Conservation (phyloP, 2,329 filamentous ascomycete genomes). For the Colletotrichum agaves region DNA sequence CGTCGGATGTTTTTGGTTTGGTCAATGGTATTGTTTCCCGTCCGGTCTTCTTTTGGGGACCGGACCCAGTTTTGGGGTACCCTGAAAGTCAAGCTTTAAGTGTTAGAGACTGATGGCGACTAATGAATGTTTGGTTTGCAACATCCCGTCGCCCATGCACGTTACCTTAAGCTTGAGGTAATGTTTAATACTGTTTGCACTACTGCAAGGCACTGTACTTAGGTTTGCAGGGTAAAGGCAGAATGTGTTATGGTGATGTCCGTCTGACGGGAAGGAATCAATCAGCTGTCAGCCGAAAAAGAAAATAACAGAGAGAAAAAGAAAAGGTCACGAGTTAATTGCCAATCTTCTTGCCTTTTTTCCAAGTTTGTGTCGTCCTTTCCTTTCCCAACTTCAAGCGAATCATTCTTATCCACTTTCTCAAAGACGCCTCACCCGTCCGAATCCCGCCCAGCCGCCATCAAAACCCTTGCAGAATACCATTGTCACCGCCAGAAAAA, state of each 20-base stretch:
- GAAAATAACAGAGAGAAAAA: too few species aligned
- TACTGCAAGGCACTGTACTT: slow-evolving; percentile 20
- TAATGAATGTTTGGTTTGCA: background rate
- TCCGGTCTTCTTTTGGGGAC: background rate
- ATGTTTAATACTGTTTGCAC: slow-evolving; percentile 10
- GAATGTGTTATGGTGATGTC: too few species aligned
- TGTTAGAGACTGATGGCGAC: background rate
- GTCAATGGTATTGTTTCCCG: background rate
- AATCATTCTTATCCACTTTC: background rate
- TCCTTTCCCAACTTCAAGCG: slow-evolving; percentile 1
- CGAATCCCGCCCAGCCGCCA: background rate
- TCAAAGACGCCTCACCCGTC: background rate
- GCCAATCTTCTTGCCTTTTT: slow-evolving; percentile 23
- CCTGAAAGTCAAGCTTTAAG: slow-evolving; percentile 25
- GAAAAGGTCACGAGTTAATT: slow-evolving; percentile 30
- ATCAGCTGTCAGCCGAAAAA: slow-evolving; percentile 3
- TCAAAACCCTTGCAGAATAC: background rate
- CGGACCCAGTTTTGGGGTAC: slow-evolving; percentile 15
- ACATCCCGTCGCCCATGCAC: background rate
- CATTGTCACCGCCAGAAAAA: background rate
- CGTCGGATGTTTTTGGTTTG: background rate
- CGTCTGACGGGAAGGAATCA: background rate
- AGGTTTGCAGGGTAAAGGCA: background rate
- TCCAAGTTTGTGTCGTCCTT: slow-evolving; percentile 20
- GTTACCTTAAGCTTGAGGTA: background rate